Evolutionary conservation across 768 basidiomycete species (phyloP).

Genomic region (Kwoniella dendrophila): DNA sequence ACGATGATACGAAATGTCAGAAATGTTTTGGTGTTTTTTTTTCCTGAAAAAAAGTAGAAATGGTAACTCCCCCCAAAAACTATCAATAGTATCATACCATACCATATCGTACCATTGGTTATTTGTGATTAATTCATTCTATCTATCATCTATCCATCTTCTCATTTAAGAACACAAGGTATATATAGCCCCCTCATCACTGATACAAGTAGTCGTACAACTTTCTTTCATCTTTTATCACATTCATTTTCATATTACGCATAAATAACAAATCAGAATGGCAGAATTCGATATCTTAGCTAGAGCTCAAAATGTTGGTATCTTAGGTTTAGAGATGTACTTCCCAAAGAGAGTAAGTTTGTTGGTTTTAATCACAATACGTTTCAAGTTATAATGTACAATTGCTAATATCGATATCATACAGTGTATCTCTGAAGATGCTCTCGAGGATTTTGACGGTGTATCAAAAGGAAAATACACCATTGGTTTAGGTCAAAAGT

Average conservation of each 20-base stretch:
- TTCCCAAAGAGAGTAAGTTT: constrained; percentile 83
- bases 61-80: neutral
- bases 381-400: no score
- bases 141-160: neutral
- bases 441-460: constrained; percentile 90
- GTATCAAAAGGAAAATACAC: constrained; percentile 97
- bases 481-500: constrained; percentile 94
- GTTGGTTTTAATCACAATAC: no score
- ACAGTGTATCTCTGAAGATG: constrained; percentile 93
- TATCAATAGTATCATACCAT: neutral
- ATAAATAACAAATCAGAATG: constrained; percentile 22
- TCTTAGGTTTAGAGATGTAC: constrained; percentile 91
- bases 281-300: constrained; percentile 51
- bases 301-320: constrained; percentile 89
- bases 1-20: neutral
- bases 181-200: neutral
- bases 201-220: no score
- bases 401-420: neutral
- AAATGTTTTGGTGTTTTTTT: neutral
- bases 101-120: neutral
- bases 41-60: neutral
- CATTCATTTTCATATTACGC: neutral
- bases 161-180: neutral
- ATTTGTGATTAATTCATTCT: neutral
- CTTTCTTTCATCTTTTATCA: neutral